Evolutionary conservation across 192 early-diverging fungal species (phyloP).

Genomic region (Coemansia sp.): DNA sequence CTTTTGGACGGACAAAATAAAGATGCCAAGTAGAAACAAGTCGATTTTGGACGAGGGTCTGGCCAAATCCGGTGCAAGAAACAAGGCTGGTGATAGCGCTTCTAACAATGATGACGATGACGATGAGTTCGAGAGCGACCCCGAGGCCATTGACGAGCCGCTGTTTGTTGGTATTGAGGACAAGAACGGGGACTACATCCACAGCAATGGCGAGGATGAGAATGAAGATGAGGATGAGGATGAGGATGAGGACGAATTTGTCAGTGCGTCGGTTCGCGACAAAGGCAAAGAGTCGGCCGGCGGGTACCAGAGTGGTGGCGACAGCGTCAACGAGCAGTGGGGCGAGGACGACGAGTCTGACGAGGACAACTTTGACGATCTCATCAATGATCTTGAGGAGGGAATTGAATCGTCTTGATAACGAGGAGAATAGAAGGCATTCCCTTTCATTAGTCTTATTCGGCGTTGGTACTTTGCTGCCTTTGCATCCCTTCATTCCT

Average conservation of each 20-base stretch:
- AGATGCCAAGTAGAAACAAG: constrained; percentile 13
- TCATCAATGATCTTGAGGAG: constrained; percentile 58
- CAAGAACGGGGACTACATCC: constrained; percentile 7
- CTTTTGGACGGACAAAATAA: constrained; percentile 13
- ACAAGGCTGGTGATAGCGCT: constrained; percentile 4
- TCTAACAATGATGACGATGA: constrained; percentile 20
- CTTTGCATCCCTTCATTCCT: neutral
- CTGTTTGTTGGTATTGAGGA: constrained; percentile 32
- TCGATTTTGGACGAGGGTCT: constrained; percentile 11
- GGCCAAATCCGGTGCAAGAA: neutral
- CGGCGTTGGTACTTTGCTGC: too few species aligned
- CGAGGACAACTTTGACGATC: constrained; percentile 52
- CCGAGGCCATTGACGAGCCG: constrained; percentile 9
- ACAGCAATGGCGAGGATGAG: constrained; percentile 3
- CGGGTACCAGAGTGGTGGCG: constrained; percentile 39
- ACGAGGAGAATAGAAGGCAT: neutral
- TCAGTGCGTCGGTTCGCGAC: constrained; percentile 1
- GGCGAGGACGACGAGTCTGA: constrained; percentile 49
- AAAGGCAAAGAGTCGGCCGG: constrained; percentile 8
- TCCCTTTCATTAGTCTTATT: neutral
- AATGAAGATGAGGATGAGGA: constrained; percentile 15
- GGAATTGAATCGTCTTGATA: constrained; percentile 38
- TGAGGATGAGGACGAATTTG: constrained; percentile 12
- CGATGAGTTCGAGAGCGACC: constrained; percentile 14
- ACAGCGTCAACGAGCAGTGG: constrained; percentile 35